These are phyloP conservation scores for Ganoderma multipileum DNA, from an alignment of 1,284 basidiomycete genomes.

Conservation along the genomic window DNA sequence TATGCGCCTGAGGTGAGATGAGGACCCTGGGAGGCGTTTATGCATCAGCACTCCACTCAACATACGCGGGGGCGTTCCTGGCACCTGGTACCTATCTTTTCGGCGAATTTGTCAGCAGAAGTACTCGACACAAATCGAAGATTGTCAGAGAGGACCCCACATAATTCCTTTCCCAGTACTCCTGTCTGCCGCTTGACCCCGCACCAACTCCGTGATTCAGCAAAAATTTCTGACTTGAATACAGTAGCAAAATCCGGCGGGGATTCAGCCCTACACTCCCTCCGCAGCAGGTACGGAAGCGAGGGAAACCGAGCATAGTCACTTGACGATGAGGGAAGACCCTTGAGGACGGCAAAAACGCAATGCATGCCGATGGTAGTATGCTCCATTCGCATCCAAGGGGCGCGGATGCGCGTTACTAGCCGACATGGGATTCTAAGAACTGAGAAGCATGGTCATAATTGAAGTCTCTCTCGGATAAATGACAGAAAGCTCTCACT, in stretches of 20 bases:
- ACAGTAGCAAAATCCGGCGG: not conserved
- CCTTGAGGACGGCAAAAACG: not conserved
- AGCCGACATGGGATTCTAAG: not conserved
- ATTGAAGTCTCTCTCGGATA: slow-evolving; percentile 1
- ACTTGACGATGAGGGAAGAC: not conserved
- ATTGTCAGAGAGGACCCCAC: not conserved
- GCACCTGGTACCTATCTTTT: not conserved
- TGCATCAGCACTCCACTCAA: not conserved
- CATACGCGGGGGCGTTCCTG: not conserved
- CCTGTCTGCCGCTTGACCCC: not conserved
- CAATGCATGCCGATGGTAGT: not conserved
- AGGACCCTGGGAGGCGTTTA: not conserved
- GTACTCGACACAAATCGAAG: not conserved
- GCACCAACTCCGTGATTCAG: not conserved
- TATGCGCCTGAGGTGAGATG: not conserved
- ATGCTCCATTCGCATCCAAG: not conserved
- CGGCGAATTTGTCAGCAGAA: not conserved
- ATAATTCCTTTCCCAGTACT: not conserved
- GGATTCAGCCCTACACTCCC: not conserved
- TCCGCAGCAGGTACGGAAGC: not conserved
- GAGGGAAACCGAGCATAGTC: not conserved
- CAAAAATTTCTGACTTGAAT: not conserved
- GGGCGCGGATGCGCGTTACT: not conserved
- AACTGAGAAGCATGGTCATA: slow-evolving; percentile 7
- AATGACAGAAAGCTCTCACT: not conserved